phyloP scores from a whole-genome alignment of 179 eudicot genomes.

The Dionaea muscipula region DNA sequence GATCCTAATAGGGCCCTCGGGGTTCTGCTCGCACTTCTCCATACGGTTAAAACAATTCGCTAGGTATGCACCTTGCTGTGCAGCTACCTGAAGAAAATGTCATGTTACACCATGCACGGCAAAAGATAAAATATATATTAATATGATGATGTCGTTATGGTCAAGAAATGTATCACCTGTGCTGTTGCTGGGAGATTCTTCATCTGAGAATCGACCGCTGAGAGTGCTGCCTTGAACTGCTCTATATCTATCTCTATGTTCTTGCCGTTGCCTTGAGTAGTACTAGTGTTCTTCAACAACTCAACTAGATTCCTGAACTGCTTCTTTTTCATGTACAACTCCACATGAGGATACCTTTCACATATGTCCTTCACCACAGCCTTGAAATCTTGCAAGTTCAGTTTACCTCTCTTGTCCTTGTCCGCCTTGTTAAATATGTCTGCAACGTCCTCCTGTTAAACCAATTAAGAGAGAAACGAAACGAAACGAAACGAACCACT shows the following conservation, averaged over 20 bases:
- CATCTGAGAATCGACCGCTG: conserved; percentile 66
- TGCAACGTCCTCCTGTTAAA: conserved; percentile 50
- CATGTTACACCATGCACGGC: background rate
- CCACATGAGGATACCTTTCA: conserved; percentile 78
- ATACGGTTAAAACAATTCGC: conserved; percentile 68
- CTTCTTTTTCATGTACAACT: conserved; percentile 52
- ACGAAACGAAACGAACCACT: background rate
- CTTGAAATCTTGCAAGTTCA: conserved; percentile 39
- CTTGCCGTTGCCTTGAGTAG: conserved; percentile 23
- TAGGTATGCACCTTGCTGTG: conserved; percentile 71
- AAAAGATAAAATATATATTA: too few species aligned
- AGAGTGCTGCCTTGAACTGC: conserved; percentile 44
- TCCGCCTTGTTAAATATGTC: conserved; percentile 61
- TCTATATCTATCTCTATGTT: conserved; percentile 38
- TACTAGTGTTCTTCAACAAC: conserved; percentile 33
- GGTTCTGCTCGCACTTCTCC: conserved; percentile 45
- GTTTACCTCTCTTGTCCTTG: conserved; percentile 36
- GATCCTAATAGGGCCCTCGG: conserved; percentile 74
- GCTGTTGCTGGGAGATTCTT: conserved; percentile 81
- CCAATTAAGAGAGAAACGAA: background rate
- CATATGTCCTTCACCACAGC: conserved; percentile 45
- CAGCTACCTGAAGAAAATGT: conserved; percentile 43
- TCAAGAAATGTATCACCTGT: conserved; percentile 30
- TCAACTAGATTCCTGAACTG: conserved; percentile 39
- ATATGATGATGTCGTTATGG: too few species aligned